Evolutionary conservation across 768 basidiomycete species (phyloP).

Genomic region (Suillus occidentalis): DNA sequence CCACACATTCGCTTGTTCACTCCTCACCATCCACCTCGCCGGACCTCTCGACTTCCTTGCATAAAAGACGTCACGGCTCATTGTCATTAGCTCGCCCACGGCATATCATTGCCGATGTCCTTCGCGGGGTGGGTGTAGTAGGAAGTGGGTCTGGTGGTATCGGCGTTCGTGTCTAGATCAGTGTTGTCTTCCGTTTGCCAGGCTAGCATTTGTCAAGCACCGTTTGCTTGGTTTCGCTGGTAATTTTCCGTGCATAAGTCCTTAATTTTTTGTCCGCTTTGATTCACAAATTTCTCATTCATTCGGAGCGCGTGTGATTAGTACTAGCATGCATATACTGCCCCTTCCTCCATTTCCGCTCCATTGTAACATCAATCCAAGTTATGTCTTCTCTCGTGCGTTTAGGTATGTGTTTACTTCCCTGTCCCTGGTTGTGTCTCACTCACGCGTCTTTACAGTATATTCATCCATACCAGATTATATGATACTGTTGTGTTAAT

Average conservation of each 20-base stretch:
- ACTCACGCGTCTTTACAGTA: background rate
- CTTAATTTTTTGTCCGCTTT: background rate
- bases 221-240: background rate
- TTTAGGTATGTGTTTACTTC: background rate
- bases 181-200: background rate
- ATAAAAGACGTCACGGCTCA: conserved; percentile 15
- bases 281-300: background rate
- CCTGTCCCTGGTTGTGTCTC: too few species aligned
- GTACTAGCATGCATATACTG: background rate
- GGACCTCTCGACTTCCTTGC: conserved; percentile 4
- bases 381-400: background rate
- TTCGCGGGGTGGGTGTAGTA: conserved; percentile 46
- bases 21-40: conserved; percentile 15
- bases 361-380: background rate
- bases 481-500: background rate
- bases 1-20: conserved; percentile 11
- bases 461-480: background rate
- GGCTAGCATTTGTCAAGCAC: background rate
- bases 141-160: conserved; percentile 10
- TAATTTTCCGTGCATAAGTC: background rate
- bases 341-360: background rate
- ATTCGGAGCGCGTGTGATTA: background rate
- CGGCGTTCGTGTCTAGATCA: conserved; percentile 1
- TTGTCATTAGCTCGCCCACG: conserved; percentile 17
- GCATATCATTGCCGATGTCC: conserved; percentile 35